These are phyloP conservation scores for Cardamine occulta DNA, from an alignment of 345 rosid genomes.

Conservation along the genomic window DNA sequence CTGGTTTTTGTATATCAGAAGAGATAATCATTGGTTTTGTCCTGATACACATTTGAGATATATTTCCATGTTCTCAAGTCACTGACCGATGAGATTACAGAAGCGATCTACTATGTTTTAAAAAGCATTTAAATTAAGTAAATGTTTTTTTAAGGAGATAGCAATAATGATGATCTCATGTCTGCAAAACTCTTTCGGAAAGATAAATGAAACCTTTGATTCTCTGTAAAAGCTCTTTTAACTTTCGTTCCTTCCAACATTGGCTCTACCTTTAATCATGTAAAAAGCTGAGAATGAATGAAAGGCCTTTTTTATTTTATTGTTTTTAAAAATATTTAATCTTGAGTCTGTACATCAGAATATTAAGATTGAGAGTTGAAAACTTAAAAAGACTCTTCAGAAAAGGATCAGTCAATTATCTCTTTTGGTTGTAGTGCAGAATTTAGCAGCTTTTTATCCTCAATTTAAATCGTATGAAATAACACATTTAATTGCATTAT, in stretches of 20 bases:
- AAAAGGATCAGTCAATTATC: conserved; percentile 32
- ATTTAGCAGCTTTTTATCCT: conserved; percentile 27
- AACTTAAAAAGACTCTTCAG: conserved; percentile 28
- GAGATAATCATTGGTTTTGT: conserved; percentile 35
- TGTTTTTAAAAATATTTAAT: too few relatives aligned
- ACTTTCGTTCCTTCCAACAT: conserved; percentile 37
- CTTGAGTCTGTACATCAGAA: conserved; percentile 10
- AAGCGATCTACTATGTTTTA: conserved; percentile 12
- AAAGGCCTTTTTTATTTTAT: conserved; percentile 5
- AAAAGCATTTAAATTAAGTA: conserved; percentile 13
- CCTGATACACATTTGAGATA: conserved; percentile 21
- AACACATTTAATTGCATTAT: conserved; percentile 14
- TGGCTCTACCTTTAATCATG: conserved; percentile 35
- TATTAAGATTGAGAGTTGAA: conserved; percentile 28
- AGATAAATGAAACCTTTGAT: background rate
- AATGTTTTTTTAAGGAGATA: conserved; percentile 4
- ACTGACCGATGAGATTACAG: conserved; percentile 24
- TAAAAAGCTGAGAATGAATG: conserved; percentile 34
- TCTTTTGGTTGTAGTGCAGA: conserved; percentile 33
- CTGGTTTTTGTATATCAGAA: conserved; percentile 40
- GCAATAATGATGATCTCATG: conserved; percentile 24
- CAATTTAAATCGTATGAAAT: conserved; percentile 5
- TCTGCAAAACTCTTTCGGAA: conserved; percentile 13
- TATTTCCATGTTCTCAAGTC: conserved; percentile 14
- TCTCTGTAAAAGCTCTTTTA: conserved; percentile 37